Evolutionary conservation across 2,329 filamentous ascomycete species (phyloP).

Genomic region (Aspergillus intermedius): DNA sequence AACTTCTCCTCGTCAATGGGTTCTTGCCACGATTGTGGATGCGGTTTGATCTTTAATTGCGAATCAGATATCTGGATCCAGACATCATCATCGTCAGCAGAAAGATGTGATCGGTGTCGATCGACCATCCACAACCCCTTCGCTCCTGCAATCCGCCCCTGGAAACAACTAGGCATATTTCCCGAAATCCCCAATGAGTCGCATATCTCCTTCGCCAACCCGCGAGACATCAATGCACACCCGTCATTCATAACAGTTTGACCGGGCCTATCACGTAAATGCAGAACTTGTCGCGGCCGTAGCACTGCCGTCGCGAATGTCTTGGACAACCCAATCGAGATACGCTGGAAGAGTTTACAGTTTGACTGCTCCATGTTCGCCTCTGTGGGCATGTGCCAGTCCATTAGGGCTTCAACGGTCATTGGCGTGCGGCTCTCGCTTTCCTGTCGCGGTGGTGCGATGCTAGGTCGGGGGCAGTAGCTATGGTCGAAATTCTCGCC

Average conservation of each 20-base stretch:
- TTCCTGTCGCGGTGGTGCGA: conserved; percentile 18
- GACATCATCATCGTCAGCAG: conserved; percentile 26
- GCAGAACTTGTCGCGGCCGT: conserved; percentile 31
- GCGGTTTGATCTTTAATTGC: conserved; percentile 51
- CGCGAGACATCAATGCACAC: conserved; percentile 50
- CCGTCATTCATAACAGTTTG: conserved; percentile 45
- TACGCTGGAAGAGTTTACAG: conserved; percentile 41
- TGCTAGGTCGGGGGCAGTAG: conserved; percentile 2
- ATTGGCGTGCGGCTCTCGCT: conserved; percentile 30
- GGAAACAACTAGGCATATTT: conserved; percentile 46
- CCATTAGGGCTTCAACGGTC: conserved; percentile 32
- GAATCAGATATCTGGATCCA: conserved; percentile 54
- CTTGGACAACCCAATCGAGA: conserved; percentile 39
- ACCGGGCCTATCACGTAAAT: conserved; percentile 21
- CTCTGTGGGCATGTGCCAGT: conserved; percentile 40
- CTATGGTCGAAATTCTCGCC: conserved; percentile 33
- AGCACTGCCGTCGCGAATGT: conserved; percentile 36
- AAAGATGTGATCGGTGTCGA: conserved; percentile 24
- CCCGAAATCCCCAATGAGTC: conserved; percentile 34
- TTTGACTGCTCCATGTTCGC: conserved; percentile 33
- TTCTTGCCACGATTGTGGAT: conserved; percentile 29
- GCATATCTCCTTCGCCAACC: conserved; percentile 44
- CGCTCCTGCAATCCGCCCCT: conserved; percentile 53
- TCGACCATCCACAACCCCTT: conserved; percentile 59
- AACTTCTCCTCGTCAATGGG: conserved; percentile 39